These are phyloP conservation scores for Ogataea kodamae DNA, from an alignment of 805 yeast genomes.

Conservation along the genomic window DNA sequence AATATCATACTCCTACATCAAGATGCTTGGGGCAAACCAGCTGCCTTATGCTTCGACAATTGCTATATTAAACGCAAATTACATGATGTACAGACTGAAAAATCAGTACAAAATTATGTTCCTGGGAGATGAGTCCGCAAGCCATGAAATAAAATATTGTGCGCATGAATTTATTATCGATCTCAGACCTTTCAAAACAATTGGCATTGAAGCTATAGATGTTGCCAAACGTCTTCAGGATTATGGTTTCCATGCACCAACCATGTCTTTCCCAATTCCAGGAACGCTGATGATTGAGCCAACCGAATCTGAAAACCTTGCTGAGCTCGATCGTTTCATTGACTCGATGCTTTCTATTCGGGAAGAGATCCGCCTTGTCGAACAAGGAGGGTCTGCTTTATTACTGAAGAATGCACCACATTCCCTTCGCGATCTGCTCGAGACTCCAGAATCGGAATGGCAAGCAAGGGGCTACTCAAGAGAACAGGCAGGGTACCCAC, in stretches of 20 bases:
- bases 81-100: conserved; percentile 79
- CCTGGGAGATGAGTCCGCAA: conserved; percentile 41
- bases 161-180: conserved; percentile 97
- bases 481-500: conserved; percentile 90
- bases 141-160: conserved; percentile 58
- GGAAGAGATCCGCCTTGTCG: conserved; percentile 71
- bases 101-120: conserved; percentile 75
- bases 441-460: conserved; percentile 67
- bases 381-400: conserved; percentile 64
- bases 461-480: conserved; percentile 81
- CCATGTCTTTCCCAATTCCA: conserved; percentile 98
- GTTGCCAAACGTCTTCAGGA: conserved; percentile 96
- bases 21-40: conserved; percentile 84
- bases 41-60: conserved; percentile 82
- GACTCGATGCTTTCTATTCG: conserved; percentile 83
- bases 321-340: conserved; percentile 86
- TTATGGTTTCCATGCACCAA: conserved; percentile 98
- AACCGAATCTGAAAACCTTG: conserved; percentile 88
- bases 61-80: conserved; percentile 94
- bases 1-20: conserved; percentile 91
- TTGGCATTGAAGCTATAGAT: conserved; percentile 91
- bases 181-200: conserved; percentile 73
- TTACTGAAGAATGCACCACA: conserved; percentile 88
- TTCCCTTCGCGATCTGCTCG: conserved; percentile 71
- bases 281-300: conserved; percentile 98